Evolutionary conservation across 2,329 filamentous ascomycete species (phyloP).

Genomic region (Pyrenochaeta sp.): DNA sequence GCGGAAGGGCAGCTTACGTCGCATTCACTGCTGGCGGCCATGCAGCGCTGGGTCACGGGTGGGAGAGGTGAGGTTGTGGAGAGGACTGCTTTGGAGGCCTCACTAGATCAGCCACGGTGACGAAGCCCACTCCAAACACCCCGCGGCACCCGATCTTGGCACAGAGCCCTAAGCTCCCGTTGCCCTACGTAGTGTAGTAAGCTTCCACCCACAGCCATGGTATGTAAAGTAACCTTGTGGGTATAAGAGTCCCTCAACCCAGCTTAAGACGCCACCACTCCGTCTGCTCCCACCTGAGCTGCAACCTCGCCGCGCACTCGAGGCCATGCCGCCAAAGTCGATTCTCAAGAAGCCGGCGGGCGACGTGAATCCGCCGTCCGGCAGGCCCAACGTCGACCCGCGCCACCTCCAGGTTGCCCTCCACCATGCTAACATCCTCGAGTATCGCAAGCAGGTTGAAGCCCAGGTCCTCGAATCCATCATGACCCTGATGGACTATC

Average conservation of each 20-base stretch:
- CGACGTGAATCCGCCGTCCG: constrained; percentile 26
- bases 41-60: constrained; percentile 14
- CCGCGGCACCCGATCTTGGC: constrained; percentile 20
- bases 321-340: constrained; percentile 52
- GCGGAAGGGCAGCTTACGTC: constrained; percentile 9
- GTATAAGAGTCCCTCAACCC: too few species aligned
- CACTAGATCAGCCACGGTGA: constrained; percentile 24
- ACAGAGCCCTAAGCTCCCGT: too few species aligned
- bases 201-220: too few species aligned
- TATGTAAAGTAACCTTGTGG: too few species aligned
- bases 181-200: too few species aligned
- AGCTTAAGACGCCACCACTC: too few species aligned
- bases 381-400: constrained; percentile 39
- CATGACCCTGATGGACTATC: constrained; percentile 72
- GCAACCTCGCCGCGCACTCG: not conserved
- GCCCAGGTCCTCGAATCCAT: constrained; percentile 74
- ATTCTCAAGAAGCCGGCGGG: constrained; percentile 52
- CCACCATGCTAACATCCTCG: constrained; percentile 81
- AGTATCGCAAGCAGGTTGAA: constrained; percentile 82
- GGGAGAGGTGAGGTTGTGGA: constrained; percentile 10
- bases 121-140: constrained; percentile 25
- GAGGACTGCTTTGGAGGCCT: constrained; percentile 18
- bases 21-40: constrained; percentile 15
- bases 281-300: constrained; percentile 6
- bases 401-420: constrained; percentile 71